These are phyloP conservation scores for Coccinonectria pachysandricola DNA, from an alignment of 2,329 filamentous ascomycete species.

Conservation along the genomic window DNA sequence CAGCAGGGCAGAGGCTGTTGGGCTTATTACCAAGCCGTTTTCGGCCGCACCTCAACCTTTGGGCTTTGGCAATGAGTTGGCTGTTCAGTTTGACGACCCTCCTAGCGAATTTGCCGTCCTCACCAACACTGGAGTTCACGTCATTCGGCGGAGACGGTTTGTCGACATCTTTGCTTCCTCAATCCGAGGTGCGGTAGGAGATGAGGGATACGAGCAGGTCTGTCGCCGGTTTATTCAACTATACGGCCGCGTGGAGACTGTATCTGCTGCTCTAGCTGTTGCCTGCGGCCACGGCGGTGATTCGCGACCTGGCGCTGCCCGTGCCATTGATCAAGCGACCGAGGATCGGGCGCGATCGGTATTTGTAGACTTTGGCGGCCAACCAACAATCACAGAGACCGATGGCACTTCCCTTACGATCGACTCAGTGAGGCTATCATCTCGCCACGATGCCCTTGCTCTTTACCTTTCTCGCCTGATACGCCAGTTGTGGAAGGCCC, in stretches of 20 bases:
- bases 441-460: slow-evolving; percentile 78
- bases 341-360: slow-evolving; percentile 75
- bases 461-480: slow-evolving; percentile 84
- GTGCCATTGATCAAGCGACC: slow-evolving; percentile 75
- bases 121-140: slow-evolving; percentile 82
- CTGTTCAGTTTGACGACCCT: slow-evolving; percentile 84
- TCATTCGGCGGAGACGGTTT: slow-evolving; percentile 71
- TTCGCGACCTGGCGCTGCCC: slow-evolving; percentile 55
- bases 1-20: slow-evolving; percentile 66
- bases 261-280: slow-evolving; percentile 84
- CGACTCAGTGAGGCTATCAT: slow-evolving; percentile 78
- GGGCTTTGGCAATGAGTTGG: slow-evolving; percentile 90
- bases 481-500: slow-evolving; percentile 76
- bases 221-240: slow-evolving; percentile 73
- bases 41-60: slow-evolving; percentile 55
- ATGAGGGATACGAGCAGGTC: slow-evolving; percentile 72
- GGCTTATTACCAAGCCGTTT: slow-evolving; percentile 64
- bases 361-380: slow-evolving; percentile 88
- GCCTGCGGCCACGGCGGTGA: slow-evolving; percentile 90
- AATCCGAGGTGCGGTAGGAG: slow-evolving; percentile 61
- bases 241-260: slow-evolving; percentile 82
- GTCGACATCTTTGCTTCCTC: slow-evolving; percentile 87
- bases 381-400: slow-evolving; percentile 69
- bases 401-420: slow-evolving; percentile 62
- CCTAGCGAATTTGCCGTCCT: slow-evolving; percentile 80